Evolutionary conservation across 2,329 filamentous ascomycete genomes (phyloP), one percentile per base, ranked within the genome.

Genomic region (Cladosporium phlei): DNA sequence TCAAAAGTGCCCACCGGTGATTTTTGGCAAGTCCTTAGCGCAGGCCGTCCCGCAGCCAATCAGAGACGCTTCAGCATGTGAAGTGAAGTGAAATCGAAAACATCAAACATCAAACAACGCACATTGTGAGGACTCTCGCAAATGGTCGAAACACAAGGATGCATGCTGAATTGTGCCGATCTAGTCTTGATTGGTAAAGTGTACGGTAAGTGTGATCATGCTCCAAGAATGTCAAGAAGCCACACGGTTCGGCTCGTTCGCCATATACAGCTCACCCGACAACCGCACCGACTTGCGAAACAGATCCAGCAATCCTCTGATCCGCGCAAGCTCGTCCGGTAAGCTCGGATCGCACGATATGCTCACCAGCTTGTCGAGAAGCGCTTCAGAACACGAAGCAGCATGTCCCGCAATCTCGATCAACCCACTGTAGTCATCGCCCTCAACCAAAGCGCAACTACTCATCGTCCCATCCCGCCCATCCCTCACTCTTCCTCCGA

Each of bases 231-330:
- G n/a, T 40, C 27, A 40, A 5, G 25, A 22, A 10, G 27, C 12
- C 2, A 7, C 20, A 11, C 40, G 22, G 19, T 17, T 34, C 9
- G 40, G 29, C 28, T 35, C 40, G 16, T 34, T 24, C 12, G 40
- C 40, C 40, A 44, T 44, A 19, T 34, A 44, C 16, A 44, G n/a
- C 20, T 44, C 30, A 2, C 40, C 40, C 6, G 40, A 44, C 4
- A 44, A 5, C 12, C 40, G 16, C 4, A 44, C 40, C 14, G 40
- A 21, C 22, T 10, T 35, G 3, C 40, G 40, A 5, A 19, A 44
- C 21, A 44, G 24, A 9, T 35, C 40, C 9, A 44, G 40, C 22
- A 28, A 20, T n/a, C 10, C 14, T 19, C 30, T 32, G 10, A 12
- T 28, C 14, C 21, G 2, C 8, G 11, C 27, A 29, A 7, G 25